These are phyloP conservation scores for Pyrus communis DNA, from an alignment of 306 rosid genomes.

Conservation along the genomic window DNA sequence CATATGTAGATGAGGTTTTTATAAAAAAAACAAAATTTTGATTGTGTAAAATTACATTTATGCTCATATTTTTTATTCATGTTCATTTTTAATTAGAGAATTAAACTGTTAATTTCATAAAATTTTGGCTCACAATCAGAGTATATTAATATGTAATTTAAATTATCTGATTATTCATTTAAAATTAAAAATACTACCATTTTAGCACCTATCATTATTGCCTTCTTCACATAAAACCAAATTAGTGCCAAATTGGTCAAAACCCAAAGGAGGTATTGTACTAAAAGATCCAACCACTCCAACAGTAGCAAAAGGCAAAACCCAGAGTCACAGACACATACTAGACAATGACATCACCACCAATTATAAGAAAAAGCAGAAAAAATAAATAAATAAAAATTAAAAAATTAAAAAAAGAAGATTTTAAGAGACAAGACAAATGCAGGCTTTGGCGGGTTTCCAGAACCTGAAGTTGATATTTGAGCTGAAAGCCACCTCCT, in stretches of 20 bases:
- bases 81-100: too few species aligned
- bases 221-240: neutral
- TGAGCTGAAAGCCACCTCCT: constrained; percentile 37
- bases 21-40: too few species aligned
- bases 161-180: neutral
- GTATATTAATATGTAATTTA: too few species aligned
- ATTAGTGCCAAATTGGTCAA: too few species aligned
- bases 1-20: too few species aligned
- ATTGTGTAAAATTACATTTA: too few species aligned
- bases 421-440: constrained; percentile 2
- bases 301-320: neutral
- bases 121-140: fast-evolving
- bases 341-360: neutral
- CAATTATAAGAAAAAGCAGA: too few species aligned
- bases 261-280: neutral
- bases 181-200: neutral
- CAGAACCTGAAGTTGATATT: constrained; percentile 32
- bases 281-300: neutral
- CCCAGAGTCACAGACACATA: neutral
- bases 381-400: neutral
- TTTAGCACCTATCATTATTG: neutral
- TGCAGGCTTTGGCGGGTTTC: constrained; percentile 40
- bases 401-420: neutral
- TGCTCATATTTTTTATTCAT: too few species aligned
- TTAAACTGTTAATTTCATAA: too few species aligned